A percentile compares a stretch with the other conserved stretches of the same genome.
These are phyloP conservation scores for Phytophthora parvispora DNA, from an alignment of 352 stramenopile genomes.

Conservation along the genomic window DNA sequence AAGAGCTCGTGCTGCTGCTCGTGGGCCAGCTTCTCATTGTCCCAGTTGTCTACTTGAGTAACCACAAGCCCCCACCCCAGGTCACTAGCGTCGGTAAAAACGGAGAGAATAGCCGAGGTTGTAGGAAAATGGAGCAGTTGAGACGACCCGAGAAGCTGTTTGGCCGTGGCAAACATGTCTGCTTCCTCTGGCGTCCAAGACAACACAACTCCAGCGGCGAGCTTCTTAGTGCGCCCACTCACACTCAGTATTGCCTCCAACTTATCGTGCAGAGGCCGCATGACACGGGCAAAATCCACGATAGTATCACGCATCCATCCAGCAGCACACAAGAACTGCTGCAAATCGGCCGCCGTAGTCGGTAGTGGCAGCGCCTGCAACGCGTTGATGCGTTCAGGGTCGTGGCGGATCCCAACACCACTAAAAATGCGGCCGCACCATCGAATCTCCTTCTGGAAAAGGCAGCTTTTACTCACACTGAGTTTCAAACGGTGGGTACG, in stretches of 20 bases:
- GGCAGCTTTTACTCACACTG: constrained; percentile 18
- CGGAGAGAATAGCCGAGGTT: too few relatives aligned
- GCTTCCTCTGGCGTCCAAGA: not conserved
- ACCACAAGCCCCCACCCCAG: not conserved
- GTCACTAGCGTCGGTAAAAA: not conserved
- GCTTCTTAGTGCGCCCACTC: constrained; percentile 1
- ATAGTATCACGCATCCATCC: constrained; percentile 30
- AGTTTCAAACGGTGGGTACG: constrained; percentile 17
- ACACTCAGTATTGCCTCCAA: constrained; percentile 3
- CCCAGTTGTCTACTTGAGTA: not conserved
- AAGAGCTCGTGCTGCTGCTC: constrained; percentile 12
- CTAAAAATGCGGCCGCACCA: constrained; percentile 32
- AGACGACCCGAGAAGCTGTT: not conserved
- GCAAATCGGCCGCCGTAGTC: constrained; percentile 10
- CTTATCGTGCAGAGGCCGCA: constrained; percentile 18
- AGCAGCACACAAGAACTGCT: constrained; percentile 31
- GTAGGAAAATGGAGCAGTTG: constrained; percentile 4
- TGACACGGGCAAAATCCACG: constrained; percentile 9
- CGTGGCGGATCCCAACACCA: constrained; percentile 8
- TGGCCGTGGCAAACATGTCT: not conserved
- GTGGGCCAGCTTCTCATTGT: not conserved
- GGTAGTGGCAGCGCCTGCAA: constrained; percentile 2
- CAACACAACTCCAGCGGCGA: not conserved
- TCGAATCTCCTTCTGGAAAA: constrained; percentile 14
- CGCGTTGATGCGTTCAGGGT: constrained; percentile 11